phyloP scores from a whole-genome alignment of 2,329 filamentous ascomycete species.

The Talaromyces sp. region DNA sequence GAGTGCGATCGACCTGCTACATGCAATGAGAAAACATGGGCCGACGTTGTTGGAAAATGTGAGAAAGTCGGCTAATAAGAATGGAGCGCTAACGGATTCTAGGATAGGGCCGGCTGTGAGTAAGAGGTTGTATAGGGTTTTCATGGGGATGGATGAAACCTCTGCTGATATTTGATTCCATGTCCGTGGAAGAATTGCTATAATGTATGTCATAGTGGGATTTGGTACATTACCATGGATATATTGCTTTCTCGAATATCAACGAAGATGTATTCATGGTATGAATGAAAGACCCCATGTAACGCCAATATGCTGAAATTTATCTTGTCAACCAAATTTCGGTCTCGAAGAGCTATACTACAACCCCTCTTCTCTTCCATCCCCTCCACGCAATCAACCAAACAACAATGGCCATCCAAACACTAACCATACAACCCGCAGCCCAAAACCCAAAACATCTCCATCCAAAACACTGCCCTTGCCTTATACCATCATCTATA shows the following conservation, averaged over 20 bases:
- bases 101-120: constrained; percentile 48
- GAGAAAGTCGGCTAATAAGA: constrained; percentile 49
- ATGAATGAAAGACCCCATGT: neutral
- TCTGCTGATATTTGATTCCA: constrained; percentile 40
- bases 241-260: neutral
- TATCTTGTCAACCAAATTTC: neutral
- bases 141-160: constrained; percentile 45
- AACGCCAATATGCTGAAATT: neutral
- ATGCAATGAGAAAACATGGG: constrained; percentile 57
- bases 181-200: neutral
- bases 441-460: constrained; percentile 89
- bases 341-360: constrained; percentile 47
- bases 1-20: constrained; percentile 56
- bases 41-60: constrained; percentile 62
- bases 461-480: constrained; percentile 71
- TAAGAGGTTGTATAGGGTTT: constrained; percentile 48
- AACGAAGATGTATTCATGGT: neutral
- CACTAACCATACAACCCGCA: constrained; percentile 65
- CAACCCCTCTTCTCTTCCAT: constrained; percentile 73
- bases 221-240: neutral
- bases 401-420: constrained; percentile 70
- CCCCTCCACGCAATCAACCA: constrained; percentile 82
- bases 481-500: neutral
- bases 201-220: neutral
- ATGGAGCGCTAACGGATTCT: constrained; percentile 43